Conservation (phyloP, 169 alveolate species). For the Plasmodium coatneyi region DNA sequence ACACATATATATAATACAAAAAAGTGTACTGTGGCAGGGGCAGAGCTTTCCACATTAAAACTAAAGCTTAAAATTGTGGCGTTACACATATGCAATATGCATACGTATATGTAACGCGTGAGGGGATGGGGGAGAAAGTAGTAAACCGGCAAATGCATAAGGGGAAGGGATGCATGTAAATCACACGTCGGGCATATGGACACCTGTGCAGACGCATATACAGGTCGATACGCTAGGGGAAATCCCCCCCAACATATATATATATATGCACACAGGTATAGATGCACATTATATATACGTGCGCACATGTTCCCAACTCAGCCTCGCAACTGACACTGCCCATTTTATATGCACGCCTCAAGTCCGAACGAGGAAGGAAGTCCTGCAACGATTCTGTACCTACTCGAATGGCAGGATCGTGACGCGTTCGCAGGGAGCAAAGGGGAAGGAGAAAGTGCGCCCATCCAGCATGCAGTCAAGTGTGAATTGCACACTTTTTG, state of each 20-base stretch:
- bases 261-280: neutral
- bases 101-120: neutral
- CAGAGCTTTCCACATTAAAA: slow-evolving; percentile 47
- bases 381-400: neutral
- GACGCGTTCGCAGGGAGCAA: neutral
- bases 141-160: neutral
- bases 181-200: neutral
- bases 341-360: neutral
- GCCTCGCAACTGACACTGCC: neutral
- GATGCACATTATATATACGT: neutral
- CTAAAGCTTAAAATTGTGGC: slow-evolving; percentile 69
- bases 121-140: neutral
- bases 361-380: neutral
- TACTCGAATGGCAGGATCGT: neutral
- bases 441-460: neutral
- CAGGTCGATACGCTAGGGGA: neutral
- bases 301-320: neutral
- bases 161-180: neutral
- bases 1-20: slow-evolving; percentile 4
- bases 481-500: neutral
- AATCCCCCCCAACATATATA: neutral
- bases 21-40: neutral
- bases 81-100: neutral
- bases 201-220: neutral
- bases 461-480: neutral